Conservation (phyloP, 768 basidiomycete genomes). For the Amanita rimosa region DNA sequence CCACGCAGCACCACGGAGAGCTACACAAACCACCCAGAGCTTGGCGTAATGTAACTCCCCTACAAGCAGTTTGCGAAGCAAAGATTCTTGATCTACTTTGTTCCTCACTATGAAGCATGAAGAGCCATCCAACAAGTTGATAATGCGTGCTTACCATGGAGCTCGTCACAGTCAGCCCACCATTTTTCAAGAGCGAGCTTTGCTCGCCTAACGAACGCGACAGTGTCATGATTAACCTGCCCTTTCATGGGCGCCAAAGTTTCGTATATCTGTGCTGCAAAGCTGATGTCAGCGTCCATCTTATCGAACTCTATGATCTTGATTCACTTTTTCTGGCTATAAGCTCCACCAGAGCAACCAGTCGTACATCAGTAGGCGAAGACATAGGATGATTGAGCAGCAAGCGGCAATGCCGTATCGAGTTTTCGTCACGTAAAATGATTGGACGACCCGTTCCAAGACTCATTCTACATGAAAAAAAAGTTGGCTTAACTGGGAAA, state of each 20-base stretch:
- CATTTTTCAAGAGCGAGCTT: conserved; percentile 82
- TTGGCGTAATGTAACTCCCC: conserved; percentile 90
- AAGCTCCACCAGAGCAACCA: conserved; percentile 81
- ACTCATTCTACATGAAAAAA: conserved; percentile 57
- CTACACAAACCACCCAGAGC: conserved; percentile 90
- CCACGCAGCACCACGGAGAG: conserved; percentile 86
- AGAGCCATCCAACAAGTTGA: conserved; percentile 3
- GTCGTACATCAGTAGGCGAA: conserved; percentile 80
- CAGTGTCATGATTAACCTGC: conserved; percentile 73
- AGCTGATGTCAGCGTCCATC: neutral
- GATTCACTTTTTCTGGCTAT: conserved; percentile 81
- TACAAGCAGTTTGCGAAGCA: conserved; percentile 78
- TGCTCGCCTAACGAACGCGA: conserved; percentile 81
- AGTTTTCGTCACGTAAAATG: conserved; percentile 80
- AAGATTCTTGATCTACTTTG: conserved; percentile 71
- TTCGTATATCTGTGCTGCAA: conserved; percentile 83
- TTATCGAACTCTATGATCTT: neutral
- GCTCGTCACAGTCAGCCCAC: conserved; percentile 81
- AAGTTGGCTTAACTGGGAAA: neutral
- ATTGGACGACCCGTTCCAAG: conserved; percentile 87
- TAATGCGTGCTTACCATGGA: conserved; percentile 48
- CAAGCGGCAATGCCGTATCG: conserved; percentile 74
- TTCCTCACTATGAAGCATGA: conserved; percentile 35
- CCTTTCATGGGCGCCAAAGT: conserved; percentile 80
- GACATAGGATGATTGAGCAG: conserved; percentile 79